Evolutionary conservation across 2,329 filamentous ascomycete genomes (phyloP).

Genomic region (Colletotrichum sp.): DNA sequence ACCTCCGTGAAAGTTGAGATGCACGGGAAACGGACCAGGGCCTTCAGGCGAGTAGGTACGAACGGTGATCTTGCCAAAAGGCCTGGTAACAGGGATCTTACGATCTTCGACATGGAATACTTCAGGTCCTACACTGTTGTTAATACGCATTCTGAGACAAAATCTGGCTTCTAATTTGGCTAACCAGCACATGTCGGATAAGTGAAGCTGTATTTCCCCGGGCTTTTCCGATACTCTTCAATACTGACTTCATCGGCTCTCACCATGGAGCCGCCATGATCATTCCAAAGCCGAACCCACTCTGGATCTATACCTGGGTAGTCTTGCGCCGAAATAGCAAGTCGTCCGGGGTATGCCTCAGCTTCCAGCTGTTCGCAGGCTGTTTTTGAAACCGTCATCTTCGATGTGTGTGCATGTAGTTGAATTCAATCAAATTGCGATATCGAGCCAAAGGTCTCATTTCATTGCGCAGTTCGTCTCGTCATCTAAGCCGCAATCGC

Average conservation of each 20-base stretch:
- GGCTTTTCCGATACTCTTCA: constrained; percentile 29
- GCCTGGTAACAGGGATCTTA: constrained; percentile 28
- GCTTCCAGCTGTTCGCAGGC: background rate
- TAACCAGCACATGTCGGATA: constrained; percentile 29
- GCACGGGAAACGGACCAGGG: constrained; percentile 28
- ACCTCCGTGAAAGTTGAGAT: constrained; percentile 31
- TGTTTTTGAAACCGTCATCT: background rate
- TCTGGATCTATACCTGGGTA: constrained; percentile 29
- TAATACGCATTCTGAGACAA: too few relatives aligned
- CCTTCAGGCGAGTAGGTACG: constrained; percentile 31
- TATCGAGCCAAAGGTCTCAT: background rate
- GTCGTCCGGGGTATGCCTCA: background rate
- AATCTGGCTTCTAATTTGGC: background rate
- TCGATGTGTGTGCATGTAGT: background rate
- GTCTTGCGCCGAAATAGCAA: constrained; percentile 1
- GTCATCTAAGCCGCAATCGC: background rate
- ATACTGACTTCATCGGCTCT: constrained; percentile 31
- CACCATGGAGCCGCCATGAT: constrained; percentile 29
- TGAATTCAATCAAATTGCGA: background rate
- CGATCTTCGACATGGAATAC: constrained; percentile 7
- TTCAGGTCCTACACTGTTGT: background rate
- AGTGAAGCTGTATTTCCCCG: constrained; percentile 32
- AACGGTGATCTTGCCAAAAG: constrained; percentile 27
- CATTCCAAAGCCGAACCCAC: constrained; percentile 32
- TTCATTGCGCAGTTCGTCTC: background rate